Evolutionary conservation across 345 rosid species (phyloP).

Genomic region (Adansonia digitata): DNA sequence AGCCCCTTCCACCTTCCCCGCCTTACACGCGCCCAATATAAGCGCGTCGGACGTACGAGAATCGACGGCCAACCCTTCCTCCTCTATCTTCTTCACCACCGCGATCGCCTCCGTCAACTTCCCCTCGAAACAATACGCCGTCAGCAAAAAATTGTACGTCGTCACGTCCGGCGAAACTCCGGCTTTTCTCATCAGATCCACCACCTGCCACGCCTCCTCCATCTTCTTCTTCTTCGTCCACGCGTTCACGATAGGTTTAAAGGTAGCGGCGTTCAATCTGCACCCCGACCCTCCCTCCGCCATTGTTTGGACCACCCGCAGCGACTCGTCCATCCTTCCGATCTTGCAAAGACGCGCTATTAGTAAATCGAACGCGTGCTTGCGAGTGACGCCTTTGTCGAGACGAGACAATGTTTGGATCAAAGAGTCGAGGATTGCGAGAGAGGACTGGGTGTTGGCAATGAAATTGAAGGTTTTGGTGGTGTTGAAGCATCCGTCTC

Average conservation of each 20-base stretch:
- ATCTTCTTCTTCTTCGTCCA: constrained; percentile 32
- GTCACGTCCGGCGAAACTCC: constrained; percentile 40
- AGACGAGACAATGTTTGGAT: constrained; percentile 37
- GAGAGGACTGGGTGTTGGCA: constrained; percentile 34
- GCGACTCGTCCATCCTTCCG: constrained; percentile 31
- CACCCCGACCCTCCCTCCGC: constrained; percentile 8
- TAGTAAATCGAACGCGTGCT: constrained; percentile 50
- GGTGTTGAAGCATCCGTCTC: constrained; percentile 55
- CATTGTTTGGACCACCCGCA: constrained; percentile 40
- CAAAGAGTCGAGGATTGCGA: constrained; percentile 41
- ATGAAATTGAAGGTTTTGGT: constrained; percentile 65
- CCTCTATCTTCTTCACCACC: constrained; percentile 50
- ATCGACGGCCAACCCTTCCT: constrained; percentile 38
- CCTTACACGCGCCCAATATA: constrained; percentile 60
- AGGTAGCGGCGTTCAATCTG: constrained; percentile 26
- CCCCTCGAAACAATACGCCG: constrained; percentile 36
- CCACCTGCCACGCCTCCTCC: constrained; percentile 47
- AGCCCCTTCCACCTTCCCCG: constrained; percentile 54
- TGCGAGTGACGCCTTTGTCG: constrained; percentile 46
- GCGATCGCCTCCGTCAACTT: constrained; percentile 35
- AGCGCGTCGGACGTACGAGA: constrained; percentile 64
- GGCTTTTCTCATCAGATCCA: constrained; percentile 32
- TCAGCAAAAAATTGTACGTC: constrained; percentile 50
- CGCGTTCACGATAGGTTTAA: constrained; percentile 47
- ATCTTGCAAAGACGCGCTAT: constrained; percentile 60